phyloP scores from a whole-genome alignment of 108 stramenopile species.

The Skeletonema grethae region DNA sequence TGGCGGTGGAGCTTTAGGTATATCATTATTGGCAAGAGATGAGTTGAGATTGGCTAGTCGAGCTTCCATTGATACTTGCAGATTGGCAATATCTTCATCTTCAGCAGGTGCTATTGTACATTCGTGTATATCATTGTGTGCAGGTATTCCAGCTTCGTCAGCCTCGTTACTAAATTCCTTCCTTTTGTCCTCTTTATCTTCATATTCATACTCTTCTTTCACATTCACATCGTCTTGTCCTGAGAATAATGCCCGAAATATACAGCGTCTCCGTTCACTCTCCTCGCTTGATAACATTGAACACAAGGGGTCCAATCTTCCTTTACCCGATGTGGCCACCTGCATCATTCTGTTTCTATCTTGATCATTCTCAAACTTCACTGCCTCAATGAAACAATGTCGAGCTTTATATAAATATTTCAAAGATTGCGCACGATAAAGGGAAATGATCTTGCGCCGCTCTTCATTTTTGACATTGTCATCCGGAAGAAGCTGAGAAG shows the following conservation, averaged over 20 bases:
- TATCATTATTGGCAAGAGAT: slow-evolving; percentile 7
- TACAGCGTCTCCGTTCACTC: slow-evolving; percentile 8
- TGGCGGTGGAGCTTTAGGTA: slow-evolving; percentile 11
- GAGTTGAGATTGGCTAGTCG: slow-evolving; percentile 24
- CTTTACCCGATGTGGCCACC: slow-evolving; percentile 16
- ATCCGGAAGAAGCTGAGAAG: neutral
- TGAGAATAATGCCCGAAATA: slow-evolving; percentile 24
- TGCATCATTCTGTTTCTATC: slow-evolving; percentile 15
- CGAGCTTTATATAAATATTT: slow-evolving; percentile 42
- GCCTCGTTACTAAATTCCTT: neutral
- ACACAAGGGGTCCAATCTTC: slow-evolving; percentile 20
- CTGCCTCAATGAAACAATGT: slow-evolving; percentile 24
- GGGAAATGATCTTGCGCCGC: slow-evolving; percentile 19
- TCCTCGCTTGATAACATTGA: slow-evolving; percentile 24
- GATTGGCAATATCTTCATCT: slow-evolving; percentile 16
- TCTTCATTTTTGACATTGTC: slow-evolving; percentile 5
- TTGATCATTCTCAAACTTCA: slow-evolving; percentile 36
- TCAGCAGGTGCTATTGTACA: neutral
- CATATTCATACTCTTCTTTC: neutral
- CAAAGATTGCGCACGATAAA: slow-evolving; percentile 32
- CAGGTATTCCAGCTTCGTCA: neutral
- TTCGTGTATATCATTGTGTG: neutral
- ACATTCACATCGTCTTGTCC: neutral
- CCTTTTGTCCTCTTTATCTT: neutral
- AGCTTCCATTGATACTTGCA: slow-evolving; percentile 22